Conservation (phyloP, 257 asterid species). For the Solanum rostratum region DNA sequence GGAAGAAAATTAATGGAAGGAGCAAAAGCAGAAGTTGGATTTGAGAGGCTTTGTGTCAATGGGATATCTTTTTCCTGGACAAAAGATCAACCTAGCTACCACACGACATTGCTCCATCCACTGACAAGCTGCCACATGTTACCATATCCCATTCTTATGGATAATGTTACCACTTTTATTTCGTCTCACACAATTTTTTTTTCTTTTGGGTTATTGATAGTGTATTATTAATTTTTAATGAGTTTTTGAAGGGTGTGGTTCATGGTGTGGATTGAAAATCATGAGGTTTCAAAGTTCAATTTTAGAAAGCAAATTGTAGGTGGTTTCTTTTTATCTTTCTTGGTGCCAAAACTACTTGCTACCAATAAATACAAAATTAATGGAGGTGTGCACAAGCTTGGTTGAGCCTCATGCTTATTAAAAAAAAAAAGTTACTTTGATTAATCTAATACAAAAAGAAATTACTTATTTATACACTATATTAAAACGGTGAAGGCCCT, state of each 20-base stretch:
- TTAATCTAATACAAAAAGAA: neutral
- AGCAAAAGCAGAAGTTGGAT: neutral
- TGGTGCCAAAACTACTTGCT: neutral
- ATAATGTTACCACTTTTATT: conserved; percentile 21
- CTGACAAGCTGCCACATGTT: conserved; percentile 33
- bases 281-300: neutral
- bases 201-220: neutral
- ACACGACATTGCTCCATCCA: conserved; percentile 25
- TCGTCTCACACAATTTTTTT: neutral
- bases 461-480: neutral
- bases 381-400: too few species aligned
- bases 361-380: too few species aligned
- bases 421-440: neutral
- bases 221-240: neutral
- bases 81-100: conserved; percentile 9
- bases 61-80: conserved; percentile 39
- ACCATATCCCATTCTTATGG: conserved; percentile 43
- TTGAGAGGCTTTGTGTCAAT: conserved; percentile 19
- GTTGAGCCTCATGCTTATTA: too few species aligned
- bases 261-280: neutral
- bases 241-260: neutral
- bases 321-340: neutral
- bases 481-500: too few species aligned
- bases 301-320: neutral
- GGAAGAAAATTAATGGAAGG: neutral